A percentile compares a stretch with the other conserved stretches of the same genome.
Conservation (phyloP, 345 rosid species). For the Eucalyptus pauciflora region DNA sequence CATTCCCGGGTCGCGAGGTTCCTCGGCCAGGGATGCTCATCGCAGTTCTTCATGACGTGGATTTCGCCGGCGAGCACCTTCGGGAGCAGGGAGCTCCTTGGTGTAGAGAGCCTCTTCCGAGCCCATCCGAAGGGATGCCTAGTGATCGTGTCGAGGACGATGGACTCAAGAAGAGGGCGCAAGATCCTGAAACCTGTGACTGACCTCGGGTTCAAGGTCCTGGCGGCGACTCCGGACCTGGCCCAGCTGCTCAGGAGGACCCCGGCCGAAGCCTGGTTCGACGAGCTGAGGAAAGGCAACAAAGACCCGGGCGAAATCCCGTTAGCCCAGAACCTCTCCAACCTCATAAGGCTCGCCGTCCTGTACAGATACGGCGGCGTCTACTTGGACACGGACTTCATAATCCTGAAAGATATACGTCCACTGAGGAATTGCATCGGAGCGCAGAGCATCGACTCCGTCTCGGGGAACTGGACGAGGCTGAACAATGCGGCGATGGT, state of each 20-base stretch:
- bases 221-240: conserved; percentile 54
- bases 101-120: conserved; percentile 53
- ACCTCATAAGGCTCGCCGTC: conserved; percentile 53
- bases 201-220: conserved; percentile 32
- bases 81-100: conserved; percentile 41
- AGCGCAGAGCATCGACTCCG: conserved; percentile 49
- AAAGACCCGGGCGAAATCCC: conserved; percentile 79
- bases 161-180: conserved; percentile 48
- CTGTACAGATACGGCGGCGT: conserved; percentile 73
- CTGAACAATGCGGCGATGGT: conserved; percentile 69
- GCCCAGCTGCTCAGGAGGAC: conserved; percentile 43
- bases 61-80: conserved; percentile 43
- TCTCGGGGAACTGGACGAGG: conserved; percentile 54
- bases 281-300: conserved; percentile 39
- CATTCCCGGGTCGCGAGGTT: conserved; percentile 37
- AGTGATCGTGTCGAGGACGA: conserved; percentile 49
- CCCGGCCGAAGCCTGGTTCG: conserved; percentile 62
- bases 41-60: conserved; percentile 81
- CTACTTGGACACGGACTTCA: conserved; percentile 64
- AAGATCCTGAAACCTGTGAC: conserved; percentile 40
- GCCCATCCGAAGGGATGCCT: conserved; percentile 56
- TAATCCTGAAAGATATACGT: conserved; percentile 44
- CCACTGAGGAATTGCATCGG: conserved; percentile 56
- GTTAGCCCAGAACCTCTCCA: conserved; percentile 61
- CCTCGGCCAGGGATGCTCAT: conserved; percentile 32